phyloP scores from a whole-genome alignment of 306 rosid species.

The Argentina anserina region DNA sequence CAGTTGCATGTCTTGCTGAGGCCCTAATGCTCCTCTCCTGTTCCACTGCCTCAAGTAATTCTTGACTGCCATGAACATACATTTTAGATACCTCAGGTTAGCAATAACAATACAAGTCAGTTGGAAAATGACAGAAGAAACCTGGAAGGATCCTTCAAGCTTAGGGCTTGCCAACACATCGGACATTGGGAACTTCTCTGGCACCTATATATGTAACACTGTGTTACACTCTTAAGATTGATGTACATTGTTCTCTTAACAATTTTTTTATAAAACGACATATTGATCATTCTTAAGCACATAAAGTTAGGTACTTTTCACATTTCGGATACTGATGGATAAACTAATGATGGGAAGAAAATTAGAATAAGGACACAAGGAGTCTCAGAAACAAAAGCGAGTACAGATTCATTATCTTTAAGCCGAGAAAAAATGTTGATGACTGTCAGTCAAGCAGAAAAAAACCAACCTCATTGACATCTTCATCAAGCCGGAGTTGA shows the following conservation, averaged over 20 bases:
- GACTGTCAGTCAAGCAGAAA: not conserved
- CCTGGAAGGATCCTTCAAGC: conserved; percentile 85
- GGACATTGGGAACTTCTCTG: conserved; percentile 97
- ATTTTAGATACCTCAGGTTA: conserved; percentile 13
- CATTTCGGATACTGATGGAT: not conserved
- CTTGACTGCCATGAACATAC: conserved; percentile 63
- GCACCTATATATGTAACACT: conserved; percentile 52
- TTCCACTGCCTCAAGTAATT: conserved; percentile 75
- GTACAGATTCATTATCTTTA: not conserved
- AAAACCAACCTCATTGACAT: not conserved
- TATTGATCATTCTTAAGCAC: not conserved
- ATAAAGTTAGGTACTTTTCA: not conserved
- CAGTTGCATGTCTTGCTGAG: conserved; percentile 55
- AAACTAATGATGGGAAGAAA: not conserved
- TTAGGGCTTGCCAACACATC: conserved; percentile 87
- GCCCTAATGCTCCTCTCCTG: conserved; percentile 62
- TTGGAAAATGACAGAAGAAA: conserved; percentile 26
- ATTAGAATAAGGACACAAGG: not conserved
- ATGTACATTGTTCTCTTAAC: not conserved
- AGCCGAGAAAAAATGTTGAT: not conserved
- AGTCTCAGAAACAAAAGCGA: not conserved
- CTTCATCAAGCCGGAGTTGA: not conserved
- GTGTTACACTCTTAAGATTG: conserved; percentile 5
- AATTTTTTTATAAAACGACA: not conserved
- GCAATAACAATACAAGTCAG: conserved; percentile 7